A percentile compares a stretch with the other conserved stretches of the same genome.
Evolutionary conservation across 805 yeast genomes (phyloP).

Genomic region (Metschnikowia peoriensis): DNA sequence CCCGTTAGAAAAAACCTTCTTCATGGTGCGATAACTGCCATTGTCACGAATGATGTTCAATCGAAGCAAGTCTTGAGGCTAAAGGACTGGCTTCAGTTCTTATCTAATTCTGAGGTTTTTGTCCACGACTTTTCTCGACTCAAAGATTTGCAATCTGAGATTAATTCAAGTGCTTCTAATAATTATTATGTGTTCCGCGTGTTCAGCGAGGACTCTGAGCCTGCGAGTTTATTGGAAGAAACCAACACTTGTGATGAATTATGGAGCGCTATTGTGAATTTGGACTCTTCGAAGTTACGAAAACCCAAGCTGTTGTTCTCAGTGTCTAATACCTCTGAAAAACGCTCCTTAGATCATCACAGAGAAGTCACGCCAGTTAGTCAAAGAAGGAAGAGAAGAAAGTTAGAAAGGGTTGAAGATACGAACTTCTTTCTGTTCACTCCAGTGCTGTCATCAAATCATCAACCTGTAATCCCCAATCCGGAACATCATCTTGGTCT

Average conservation of each 20-base stretch:
- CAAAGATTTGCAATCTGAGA: background rate
- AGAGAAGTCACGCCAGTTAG: constrained; percentile 4
- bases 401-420: constrained; percentile 30
- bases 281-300: constrained; percentile 3
- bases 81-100: constrained; percentile 16
- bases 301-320: background rate
- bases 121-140: background rate
- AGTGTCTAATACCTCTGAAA: background rate
- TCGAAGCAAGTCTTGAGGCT: constrained; percentile 8
- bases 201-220: background rate
- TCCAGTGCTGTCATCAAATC: constrained; percentile 6
- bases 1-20: constrained; percentile 17
- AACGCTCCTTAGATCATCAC: background rate
- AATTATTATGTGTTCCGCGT: background rate
- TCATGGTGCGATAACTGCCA: constrained; percentile 6
- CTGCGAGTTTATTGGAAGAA: background rate
- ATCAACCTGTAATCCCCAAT: background rate
- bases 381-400: constrained; percentile 29
- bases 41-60: constrained; percentile 3
- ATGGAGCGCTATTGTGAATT: constrained; percentile 13
- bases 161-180: background rate
- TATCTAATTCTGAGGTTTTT: constrained; percentile 8
- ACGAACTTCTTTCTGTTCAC: constrained; percentile 36
- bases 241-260: constrained; percentile 6
- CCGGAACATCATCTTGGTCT: background rate